Evolutionary conservation across 1,284 basidiomycete genomes (phyloP).

Genomic region (Psilocybe mexicana): DNA sequence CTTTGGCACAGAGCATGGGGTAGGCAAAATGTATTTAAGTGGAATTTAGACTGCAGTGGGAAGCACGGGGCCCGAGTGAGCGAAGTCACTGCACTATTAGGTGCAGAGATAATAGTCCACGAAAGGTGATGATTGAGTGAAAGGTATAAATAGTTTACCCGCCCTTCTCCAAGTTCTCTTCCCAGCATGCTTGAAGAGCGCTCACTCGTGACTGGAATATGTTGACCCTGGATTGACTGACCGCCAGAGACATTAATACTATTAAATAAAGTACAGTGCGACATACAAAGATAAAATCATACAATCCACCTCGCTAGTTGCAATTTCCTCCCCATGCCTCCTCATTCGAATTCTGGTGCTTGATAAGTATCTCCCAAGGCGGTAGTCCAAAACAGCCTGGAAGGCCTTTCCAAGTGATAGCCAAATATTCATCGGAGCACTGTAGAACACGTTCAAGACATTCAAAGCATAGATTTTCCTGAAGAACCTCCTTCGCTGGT

Average conservation of each 20-base stretch:
- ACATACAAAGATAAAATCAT: neutral
- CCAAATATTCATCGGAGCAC: conserved; percentile 5
- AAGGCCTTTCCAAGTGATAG: conserved; percentile 1
- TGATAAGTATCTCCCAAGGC: conserved; percentile 2
- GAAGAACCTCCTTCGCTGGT: conserved; percentile 11
- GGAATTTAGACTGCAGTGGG: conserved; percentile 10
- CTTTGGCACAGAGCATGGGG: conserved; percentile 17
- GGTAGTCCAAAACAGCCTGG: conserved; percentile 8
- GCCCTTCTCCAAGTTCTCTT: conserved; percentile 9
- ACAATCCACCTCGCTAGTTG: neutral
- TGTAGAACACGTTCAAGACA: conserved; percentile 12
- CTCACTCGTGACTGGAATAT: conserved; percentile 3
- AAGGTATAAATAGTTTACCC: conserved; percentile 22
- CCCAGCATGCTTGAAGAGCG: conserved; percentile 1
- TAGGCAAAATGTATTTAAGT: neutral
- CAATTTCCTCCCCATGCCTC: neutral
- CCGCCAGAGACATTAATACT: neutral
- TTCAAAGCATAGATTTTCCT: conserved; percentile 14
- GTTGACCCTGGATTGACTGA: too few species aligned
- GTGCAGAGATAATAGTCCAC: neutral
- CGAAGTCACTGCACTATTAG: neutral
- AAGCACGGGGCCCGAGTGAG: conserved; percentile 17
- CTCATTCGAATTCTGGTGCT: neutral
- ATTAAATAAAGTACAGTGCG: neutral
- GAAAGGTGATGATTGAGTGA: neutral